Percentiles rank a stretch among this genome's conserved stretches.
phyloP scores from a whole-genome alignment of 805 yeast genomes.

The Novakomyces olei region DNA sequence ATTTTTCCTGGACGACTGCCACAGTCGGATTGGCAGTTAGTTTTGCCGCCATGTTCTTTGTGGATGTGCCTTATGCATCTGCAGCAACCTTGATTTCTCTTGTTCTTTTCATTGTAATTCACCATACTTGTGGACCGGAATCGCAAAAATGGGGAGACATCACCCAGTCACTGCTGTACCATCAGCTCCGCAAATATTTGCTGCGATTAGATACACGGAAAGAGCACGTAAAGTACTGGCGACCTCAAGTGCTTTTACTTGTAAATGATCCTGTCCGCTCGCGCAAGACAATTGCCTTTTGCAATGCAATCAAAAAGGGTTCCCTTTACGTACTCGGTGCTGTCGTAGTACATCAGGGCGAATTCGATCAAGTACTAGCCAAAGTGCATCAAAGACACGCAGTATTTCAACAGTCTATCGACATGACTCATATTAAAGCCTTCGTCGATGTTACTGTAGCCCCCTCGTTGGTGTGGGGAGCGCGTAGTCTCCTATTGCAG shows the following conservation, averaged over 20 bases:
- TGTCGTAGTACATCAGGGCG: constrained; percentile 1
- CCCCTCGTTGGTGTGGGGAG: constrained; percentile 83
- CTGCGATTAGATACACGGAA: constrained; percentile 41
- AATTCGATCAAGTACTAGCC: too few species aligned
- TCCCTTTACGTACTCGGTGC: constrained; percentile 2
- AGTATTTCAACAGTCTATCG: constrained; percentile 73
- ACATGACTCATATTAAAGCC: constrained; percentile 59
- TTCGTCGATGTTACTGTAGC: constrained; percentile 85
- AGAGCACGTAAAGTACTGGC: constrained; percentile 93
- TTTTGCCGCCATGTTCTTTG: constrained; percentile 72
- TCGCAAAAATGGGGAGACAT: constrained; percentile 99
- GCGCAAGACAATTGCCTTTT: constrained; percentile 79
- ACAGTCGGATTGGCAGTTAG: constrained; percentile 48
- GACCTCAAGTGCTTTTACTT: constrained; percentile 76
- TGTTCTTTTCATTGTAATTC: constrained; percentile 54
- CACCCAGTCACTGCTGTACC: constrained; percentile 82
- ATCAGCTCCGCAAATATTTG: constrained; percentile 83
- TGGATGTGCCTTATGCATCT: constrained; percentile 77
- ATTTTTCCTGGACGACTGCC: constrained; percentile 67
- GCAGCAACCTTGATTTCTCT: constrained; percentile 44
- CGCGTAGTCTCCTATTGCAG: constrained; percentile 71
- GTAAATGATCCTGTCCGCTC: constrained; percentile 83
- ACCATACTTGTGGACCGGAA: constrained; percentile 80
- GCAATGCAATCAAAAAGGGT: constrained; percentile 79
- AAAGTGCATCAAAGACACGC: too few species aligned